Evolutionary conservation across 2,329 filamentous ascomycete genomes (phyloP).

Genomic region (Nemania bipapillata): DNA sequence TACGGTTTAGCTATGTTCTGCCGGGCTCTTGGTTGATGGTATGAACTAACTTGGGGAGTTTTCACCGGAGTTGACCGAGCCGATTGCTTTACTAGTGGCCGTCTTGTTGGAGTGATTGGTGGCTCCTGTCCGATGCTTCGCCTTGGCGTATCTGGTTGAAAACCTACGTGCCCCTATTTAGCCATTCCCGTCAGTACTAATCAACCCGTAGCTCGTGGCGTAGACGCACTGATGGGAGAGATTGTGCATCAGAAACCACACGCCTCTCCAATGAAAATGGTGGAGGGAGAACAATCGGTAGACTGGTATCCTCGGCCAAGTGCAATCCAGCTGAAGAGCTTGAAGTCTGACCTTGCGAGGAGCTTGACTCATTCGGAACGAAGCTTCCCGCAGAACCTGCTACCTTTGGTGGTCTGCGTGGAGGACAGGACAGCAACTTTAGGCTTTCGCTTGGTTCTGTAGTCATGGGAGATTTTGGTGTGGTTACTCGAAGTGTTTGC

Average conservation of each 20-base stretch:
- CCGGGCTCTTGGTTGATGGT: neutral
- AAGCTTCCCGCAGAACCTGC: conserved; percentile 32
- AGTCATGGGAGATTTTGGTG: conserved; percentile 27
- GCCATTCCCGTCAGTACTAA: conserved; percentile 23
- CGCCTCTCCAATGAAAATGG: conserved; percentile 48
- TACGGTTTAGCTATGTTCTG: conserved; percentile 20
- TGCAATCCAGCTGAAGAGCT: conserved; percentile 33
- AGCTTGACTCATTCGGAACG: conserved; percentile 35
- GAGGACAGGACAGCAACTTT: conserved; percentile 34
- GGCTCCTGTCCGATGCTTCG: conserved; percentile 32
- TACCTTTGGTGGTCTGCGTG: conserved; percentile 36
- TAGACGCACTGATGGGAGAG: conserved; percentile 48
- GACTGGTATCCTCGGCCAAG: conserved; percentile 30
- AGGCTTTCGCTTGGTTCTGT: conserved; percentile 33
- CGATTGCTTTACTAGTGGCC: conserved; percentile 39
- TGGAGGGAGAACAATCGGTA: conserved; percentile 45
- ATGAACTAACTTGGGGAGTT: conserved; percentile 31
- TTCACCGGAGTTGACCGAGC: conserved; percentile 23
- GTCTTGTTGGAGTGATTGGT: conserved; percentile 45
- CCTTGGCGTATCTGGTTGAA: conserved; percentile 24
- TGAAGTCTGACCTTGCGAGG: conserved; percentile 39
- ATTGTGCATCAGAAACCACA: conserved; percentile 46
- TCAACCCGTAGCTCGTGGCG: neutral
- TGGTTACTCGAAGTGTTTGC: conserved; percentile 23
- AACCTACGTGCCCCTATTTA: conserved; percentile 31